Base-by-base conservation (phyloP, 345 rosid genomes). In the Hibiscus tridactylites region DNA sequence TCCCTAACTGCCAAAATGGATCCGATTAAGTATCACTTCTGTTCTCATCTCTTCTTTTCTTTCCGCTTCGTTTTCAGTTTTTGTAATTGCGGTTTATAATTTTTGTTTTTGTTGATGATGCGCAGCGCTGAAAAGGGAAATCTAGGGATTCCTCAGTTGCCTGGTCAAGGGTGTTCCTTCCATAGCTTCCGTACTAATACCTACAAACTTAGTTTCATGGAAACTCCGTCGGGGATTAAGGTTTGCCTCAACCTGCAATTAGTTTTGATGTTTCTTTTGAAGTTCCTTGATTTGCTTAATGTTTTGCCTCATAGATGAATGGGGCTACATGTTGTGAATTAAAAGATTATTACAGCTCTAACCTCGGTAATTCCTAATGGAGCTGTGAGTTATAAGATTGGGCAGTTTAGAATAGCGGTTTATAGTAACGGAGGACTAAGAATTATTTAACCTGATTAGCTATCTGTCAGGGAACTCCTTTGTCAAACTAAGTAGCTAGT, bases 1-100 rank as follows among this genome's bases (percentile, higher is more conserved):
- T 95, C 99, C 11, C 83, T 95, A 67, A 89, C 98, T 15, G 97
- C 96, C 54, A 95, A 95, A 68, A 89, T 95, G 97, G 99, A 95
- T 83, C 99, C 99, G 28, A 86, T 83, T 26, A 79, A 84, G 97
- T 91, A 61, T 47, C 31, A 46, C 15, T 29, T 33, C 4, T 6
- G 5, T 33, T 28, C 10, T 57, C 5, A 56, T 21, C 61, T 57
- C 29, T 47, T 33, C 16, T 15, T 24, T 62, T 52, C 4, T 29
- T 71, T 46, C 71, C 39, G 49, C n/a, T 9, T 5, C 10, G 9
- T 10, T 11, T 44, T 17, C 17, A 8, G 3, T 57, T 54, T 52
- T 50, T 52, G n/a, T 50, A 15, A 3, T 16, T 17, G 13, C 15
- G 31, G 31, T 17, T 71, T n/a, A 42, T 50, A 29, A 50, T 44